These are phyloP conservation scores for Triticum urartu DNA, from an alignment of 176 grass and related monocot species.

Conservation along the genomic window DNA sequence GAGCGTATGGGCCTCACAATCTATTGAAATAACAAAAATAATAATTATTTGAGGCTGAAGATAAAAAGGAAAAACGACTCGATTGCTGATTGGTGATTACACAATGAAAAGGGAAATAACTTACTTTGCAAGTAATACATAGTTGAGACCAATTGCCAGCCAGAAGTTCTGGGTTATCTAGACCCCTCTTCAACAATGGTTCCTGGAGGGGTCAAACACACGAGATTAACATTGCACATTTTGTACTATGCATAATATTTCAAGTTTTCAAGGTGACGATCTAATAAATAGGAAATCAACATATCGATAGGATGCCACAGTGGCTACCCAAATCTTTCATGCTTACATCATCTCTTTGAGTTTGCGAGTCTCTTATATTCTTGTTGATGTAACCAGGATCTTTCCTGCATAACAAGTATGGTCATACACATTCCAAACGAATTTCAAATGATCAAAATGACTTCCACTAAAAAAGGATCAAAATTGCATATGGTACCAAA, in stretches of 20 bases:
- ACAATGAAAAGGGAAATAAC: slow-evolving; percentile 16
- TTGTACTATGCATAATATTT: slow-evolving; percentile 17
- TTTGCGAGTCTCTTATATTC: slow-evolving; percentile 80
- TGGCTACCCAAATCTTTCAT: slow-evolving; percentile 31
- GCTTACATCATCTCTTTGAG: slow-evolving; percentile 86
- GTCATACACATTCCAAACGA: slow-evolving; percentile 6
- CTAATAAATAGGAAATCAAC: slow-evolving; percentile 7
- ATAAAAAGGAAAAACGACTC: background rate
- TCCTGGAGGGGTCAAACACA: slow-evolving; percentile 53
- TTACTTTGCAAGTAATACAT: slow-evolving; percentile 94
- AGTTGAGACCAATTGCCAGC: slow-evolving; percentile 90
- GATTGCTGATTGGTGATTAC: background rate
- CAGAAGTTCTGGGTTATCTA: slow-evolving; percentile 74
- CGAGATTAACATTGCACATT: slow-evolving; percentile 18
- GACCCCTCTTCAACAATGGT: slow-evolving; percentile 81
- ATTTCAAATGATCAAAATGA: slow-evolving; percentile 9
- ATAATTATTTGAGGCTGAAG: slow-evolving; percentile 21
- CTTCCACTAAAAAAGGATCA: background rate
- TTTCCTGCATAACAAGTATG: slow-evolving; percentile 62
- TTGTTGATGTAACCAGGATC: slow-evolving; percentile 90
- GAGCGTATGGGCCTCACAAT: slow-evolving; percentile 92
- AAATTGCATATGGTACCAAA: slow-evolving; percentile 13
- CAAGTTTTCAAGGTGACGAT: background rate
- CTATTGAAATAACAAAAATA: slow-evolving; percentile 55
- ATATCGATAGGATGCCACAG: slow-evolving; percentile 6